phyloP scores from a whole-genome alignment of 75 land plant genomes.

The Pinus albicaulis region DNA sequence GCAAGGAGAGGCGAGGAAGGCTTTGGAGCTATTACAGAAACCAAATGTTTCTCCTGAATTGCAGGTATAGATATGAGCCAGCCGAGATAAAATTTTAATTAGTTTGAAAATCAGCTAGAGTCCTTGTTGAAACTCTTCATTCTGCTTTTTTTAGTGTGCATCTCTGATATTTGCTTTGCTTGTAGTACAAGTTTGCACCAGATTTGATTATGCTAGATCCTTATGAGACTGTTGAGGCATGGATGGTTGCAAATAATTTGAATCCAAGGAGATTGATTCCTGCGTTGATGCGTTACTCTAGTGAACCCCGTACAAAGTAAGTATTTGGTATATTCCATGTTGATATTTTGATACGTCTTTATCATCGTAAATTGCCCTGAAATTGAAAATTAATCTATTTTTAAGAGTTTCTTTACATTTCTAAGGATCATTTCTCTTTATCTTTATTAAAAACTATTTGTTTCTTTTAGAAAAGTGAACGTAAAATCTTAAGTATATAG shows the following conservation, averaged over 20 bases:
- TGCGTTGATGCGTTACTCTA: constrained; percentile 96
- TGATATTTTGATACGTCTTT: not conserved
- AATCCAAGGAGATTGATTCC: constrained; percentile 93
- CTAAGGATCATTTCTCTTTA: not conserved
- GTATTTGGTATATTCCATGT: constrained; percentile 1
- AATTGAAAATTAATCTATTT: not conserved
- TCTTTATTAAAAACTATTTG: not conserved
- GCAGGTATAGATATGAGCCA: constrained; percentile 49
- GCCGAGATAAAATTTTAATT: not conserved
- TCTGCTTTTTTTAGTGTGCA: constrained; percentile 3
- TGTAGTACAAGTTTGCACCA: constrained; percentile 98
- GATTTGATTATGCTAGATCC: constrained; percentile 95
- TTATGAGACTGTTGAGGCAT: constrained; percentile 93
- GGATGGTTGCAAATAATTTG: constrained; percentile 80
- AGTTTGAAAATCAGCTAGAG: not conserved
- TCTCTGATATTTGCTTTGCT: constrained; percentile 4
- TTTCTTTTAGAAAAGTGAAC: too few species aligned
- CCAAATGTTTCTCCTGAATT: constrained; percentile 78
- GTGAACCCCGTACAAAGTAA: constrained; percentile 93
- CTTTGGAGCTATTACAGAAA: constrained; percentile 83
- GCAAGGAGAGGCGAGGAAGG: constrained; percentile 96
- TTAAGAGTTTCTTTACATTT: not conserved
- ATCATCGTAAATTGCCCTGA: not conserved
- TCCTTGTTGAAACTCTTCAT: not conserved
- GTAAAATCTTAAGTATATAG: too few species aligned